Conservation (phyloP, 129 eudicot genomes). For the Solidago caesia region DNA sequence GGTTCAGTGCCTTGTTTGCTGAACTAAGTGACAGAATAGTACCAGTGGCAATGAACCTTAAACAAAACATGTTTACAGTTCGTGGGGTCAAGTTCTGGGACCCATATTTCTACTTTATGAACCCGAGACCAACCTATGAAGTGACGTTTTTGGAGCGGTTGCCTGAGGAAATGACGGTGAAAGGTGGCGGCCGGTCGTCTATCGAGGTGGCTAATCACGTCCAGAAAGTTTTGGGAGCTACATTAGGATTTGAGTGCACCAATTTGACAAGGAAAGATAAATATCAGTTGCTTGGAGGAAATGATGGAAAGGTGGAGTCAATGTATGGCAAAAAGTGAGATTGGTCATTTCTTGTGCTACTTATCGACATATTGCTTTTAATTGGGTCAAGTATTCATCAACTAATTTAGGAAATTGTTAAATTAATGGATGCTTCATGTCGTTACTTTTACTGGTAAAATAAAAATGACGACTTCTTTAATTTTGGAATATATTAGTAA, state of each 20-base stretch:
- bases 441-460: background rate
- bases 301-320: constrained; percentile 97
- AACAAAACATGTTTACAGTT: constrained; percentile 75
- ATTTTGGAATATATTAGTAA: background rate
- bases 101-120: constrained; percentile 86
- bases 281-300: constrained; percentile 90
- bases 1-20: constrained; percentile 86
- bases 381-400: background rate
- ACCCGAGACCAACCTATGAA: constrained; percentile 88
- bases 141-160: constrained; percentile 71
- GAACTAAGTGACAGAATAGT: constrained; percentile 84
- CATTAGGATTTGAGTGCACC: constrained; percentile 88
- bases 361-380: background rate
- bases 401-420: background rate
- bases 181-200: constrained; percentile 72
- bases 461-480: background rate
- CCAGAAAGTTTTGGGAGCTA: constrained; percentile 74
- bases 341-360: background rate
- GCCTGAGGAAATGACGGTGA: constrained; percentile 71
- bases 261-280: constrained; percentile 96
- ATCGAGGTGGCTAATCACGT: constrained; percentile 95
- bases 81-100: constrained; percentile 96
- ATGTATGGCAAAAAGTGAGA: constrained; percentile 64
- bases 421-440: background rate
- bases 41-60: constrained; percentile 78